Percentiles rank a stretch among this genome's conserved stretches.
Evolutionary conservation across 148 eudicot genomes (phyloP).

Genomic region (Suaeda aralocaspica): DNA sequence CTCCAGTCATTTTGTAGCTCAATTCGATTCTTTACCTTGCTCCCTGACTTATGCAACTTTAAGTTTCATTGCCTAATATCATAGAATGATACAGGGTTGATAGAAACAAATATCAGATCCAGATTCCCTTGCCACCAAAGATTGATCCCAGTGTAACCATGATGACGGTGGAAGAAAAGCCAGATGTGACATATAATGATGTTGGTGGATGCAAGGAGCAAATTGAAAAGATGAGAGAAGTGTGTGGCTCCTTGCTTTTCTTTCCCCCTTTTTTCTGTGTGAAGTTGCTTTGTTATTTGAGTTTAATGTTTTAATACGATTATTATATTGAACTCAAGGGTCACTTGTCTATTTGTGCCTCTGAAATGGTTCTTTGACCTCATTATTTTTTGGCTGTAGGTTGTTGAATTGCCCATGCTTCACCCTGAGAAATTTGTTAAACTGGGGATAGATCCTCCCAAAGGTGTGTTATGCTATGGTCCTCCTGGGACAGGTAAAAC

Average conservation of each 20-base stretch:
- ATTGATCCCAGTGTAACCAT: slow-evolving; percentile 98
- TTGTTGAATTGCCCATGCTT: slow-evolving; percentile 98
- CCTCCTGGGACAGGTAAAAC: slow-evolving; percentile 99
- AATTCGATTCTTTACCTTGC: background rate
- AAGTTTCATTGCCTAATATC: background rate
- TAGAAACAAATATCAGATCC: slow-evolving; percentile 86
- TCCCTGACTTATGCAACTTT: background rate
- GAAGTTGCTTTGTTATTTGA: background rate
- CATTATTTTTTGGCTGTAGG: slow-evolving; percentile 38
- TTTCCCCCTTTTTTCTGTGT: background rate
- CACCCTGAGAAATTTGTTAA: slow-evolving; percentile 98
- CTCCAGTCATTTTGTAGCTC: background rate
- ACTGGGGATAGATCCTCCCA: slow-evolving; percentile 98
- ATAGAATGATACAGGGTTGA: slow-evolving; percentile 59
- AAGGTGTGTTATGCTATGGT: slow-evolving; percentile 98
- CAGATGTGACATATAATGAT: slow-evolving; percentile 95
- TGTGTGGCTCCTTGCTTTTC: slow-evolving; percentile 21
- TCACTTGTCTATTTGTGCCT: background rate
- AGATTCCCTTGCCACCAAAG: slow-evolving; percentile 94
- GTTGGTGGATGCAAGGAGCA: slow-evolving; percentile 99
- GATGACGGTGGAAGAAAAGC: slow-evolving; percentile 99
- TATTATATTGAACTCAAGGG: background rate
- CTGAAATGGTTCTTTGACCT: background rate
- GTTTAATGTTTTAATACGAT: background rate
- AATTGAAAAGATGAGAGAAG: slow-evolving; percentile 98